Percentiles rank a stretch among this genome's conserved stretches.
Evolutionary conservation across 805 yeast species (phyloP).

Genomic region (Saturnispora sanitii): DNA sequence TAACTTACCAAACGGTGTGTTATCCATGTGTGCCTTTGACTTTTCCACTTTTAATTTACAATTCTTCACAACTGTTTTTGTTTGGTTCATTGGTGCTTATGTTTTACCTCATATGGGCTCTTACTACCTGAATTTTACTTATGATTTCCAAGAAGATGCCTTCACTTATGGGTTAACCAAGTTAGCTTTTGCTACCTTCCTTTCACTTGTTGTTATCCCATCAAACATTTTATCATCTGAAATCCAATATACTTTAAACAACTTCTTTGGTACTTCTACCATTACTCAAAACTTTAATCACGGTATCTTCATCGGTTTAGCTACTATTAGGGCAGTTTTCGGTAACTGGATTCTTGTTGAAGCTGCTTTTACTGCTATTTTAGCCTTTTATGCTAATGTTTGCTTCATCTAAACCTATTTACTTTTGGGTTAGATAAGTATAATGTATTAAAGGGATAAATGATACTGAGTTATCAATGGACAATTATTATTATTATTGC

Average conservation of each 20-base stretch:
- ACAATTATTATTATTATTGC: too few species aligned
- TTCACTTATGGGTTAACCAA: conserved; percentile 39
- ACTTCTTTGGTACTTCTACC: conserved; percentile 14
- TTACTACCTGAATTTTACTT: conserved; percentile 45
- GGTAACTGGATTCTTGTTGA: conserved; percentile 39
- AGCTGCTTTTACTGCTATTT: conserved; percentile 35
- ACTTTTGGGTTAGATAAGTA: too few species aligned
- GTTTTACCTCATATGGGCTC: conserved; percentile 34
- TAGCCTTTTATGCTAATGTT: conserved; percentile 39
- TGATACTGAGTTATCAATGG: too few species aligned
- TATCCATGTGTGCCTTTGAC: conserved; percentile 28
- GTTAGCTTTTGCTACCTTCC: conserved; percentile 30
- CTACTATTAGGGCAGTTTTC: conserved; percentile 32
- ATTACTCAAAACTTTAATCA: conserved; percentile 15
- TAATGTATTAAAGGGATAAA: too few species aligned
- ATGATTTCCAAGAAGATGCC: conserved; percentile 46
- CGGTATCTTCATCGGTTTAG: conserved; percentile 24
- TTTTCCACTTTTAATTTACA: conserved; percentile 26
- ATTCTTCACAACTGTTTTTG: conserved; percentile 25
- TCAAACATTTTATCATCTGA: conserved; percentile 21
- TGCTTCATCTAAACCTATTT: conserved; percentile 25
- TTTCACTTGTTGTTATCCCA: conserved; percentile 25
- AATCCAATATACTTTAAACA: conserved; percentile 24
- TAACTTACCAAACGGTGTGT: conserved; percentile 18
- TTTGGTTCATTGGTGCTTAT: conserved; percentile 35